Percentiles rank a stretch among this genome's conserved stretches.
Conservation (phyloP, 768 basidiomycete species). For the Leccinum broughii region DNA sequence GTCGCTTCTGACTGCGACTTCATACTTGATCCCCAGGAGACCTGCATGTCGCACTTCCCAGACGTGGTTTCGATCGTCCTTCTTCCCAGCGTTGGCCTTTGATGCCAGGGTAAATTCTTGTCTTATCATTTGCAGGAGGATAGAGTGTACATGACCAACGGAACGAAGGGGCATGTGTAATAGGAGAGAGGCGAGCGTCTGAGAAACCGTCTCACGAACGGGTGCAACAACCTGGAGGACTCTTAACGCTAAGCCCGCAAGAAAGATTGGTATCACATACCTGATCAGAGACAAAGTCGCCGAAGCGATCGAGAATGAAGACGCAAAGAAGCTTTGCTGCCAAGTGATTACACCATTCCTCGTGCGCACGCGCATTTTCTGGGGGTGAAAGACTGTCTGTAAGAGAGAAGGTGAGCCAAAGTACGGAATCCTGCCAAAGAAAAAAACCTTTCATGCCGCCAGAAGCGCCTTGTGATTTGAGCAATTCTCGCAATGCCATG, state of each 20-base stretch:
- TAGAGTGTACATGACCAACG: constrained; percentile 75
- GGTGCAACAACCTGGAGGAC: constrained; percentile 80
- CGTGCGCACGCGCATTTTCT: constrained; percentile 69
- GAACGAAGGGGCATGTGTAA: constrained; percentile 85
- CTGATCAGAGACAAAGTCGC: constrained; percentile 96
- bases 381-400: constrained; percentile 50
- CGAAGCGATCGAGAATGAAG: constrained; percentile 95
- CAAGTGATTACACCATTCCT: constrained; percentile 88
- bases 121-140: constrained; percentile 90
- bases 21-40: constrained; percentile 94
- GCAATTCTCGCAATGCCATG: constrained; percentile 83
- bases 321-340: constrained; percentile 85
- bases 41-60: constrained; percentile 99
- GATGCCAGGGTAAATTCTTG: constrained; percentile 68
- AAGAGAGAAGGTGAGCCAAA: constrained; percentile 5
- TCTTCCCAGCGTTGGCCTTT: constrained; percentile 33
- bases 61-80: constrained; percentile 55
- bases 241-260: constrained; percentile 2
- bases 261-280: constrained; percentile 27
- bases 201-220: constrained; percentile 93
- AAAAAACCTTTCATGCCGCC: constrained; percentile 77
- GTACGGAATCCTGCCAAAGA: no score
- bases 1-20: constrained; percentile 91
- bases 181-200: constrained; percentile 87
- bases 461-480: constrained; percentile 78